A percentile compares a stretch with the other conserved stretches of the same genome.
Conservation (phyloP, 1,139 yeast species). For the Kurtzmaniella quercitrusa region DNA sequence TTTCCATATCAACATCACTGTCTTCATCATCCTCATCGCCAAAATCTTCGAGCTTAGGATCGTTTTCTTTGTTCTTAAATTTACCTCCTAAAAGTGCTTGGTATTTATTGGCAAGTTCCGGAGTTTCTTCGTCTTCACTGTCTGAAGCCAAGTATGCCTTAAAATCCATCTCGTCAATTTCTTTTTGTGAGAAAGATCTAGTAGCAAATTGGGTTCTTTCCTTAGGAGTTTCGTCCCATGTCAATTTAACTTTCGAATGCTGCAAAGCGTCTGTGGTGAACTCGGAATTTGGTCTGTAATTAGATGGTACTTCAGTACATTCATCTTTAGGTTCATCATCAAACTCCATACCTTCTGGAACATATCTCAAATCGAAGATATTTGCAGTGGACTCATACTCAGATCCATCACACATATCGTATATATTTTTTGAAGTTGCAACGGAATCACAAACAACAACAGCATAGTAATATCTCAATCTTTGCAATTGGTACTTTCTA, state of each 20-base stretch:
- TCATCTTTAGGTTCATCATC: conserved; percentile 71
- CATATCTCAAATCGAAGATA: conserved; percentile 84
- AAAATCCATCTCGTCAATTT: conserved; percentile 94
- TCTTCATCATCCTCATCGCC: conserved; percentile 40
- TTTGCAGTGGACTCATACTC: conserved; percentile 97
- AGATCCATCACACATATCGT: conserved; percentile 86
- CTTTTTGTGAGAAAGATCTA: conserved; percentile 82
- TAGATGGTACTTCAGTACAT: conserved; percentile 69
- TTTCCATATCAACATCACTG: conserved; percentile 87
- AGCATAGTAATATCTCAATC: conserved; percentile 87
- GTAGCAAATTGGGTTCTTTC: conserved; percentile 79
- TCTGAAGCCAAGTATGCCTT: conserved; percentile 93
- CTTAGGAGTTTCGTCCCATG: conserved; percentile 98
- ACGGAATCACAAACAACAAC: conserved; percentile 82
- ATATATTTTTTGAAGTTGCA: conserved; percentile 69
- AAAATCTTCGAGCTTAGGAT: conserved; percentile 12
- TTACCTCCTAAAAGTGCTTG: conserved; percentile 55
- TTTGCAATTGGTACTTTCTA: conserved; percentile 81
- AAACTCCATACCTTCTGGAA: conserved; percentile 89
- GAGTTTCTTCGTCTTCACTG: conserved; percentile 52
- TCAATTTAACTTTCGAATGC: conserved; percentile 86
- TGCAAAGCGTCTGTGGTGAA: conserved; percentile 93
- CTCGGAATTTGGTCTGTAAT: conserved; percentile 70
- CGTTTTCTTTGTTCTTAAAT: conserved; percentile 22
- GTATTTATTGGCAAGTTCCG: conserved; percentile 55